Base-by-base conservation (phyloP, 257 asterid genomes). In the Solanum habrochaites region DNA sequence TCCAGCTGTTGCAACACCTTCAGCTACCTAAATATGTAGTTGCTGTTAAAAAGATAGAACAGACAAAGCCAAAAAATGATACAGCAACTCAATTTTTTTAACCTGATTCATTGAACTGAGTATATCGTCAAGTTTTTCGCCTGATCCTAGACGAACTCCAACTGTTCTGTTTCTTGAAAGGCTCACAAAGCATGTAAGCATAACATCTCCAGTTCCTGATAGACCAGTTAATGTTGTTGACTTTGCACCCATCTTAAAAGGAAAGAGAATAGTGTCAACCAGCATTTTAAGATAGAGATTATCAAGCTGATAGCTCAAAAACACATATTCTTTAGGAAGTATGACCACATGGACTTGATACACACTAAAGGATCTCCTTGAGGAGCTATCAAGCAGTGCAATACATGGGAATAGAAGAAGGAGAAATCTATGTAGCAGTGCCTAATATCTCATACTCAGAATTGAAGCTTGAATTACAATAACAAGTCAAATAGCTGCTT, bases 71-170 rank as follows among this genome's bases (percentile, higher is more conserved):
- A 78, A 62, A 69, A 47, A 82, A 86, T 73, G 69, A 75, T 12
- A 75, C 85, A 78, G 25, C 64, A 40, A 62, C 73, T 27, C 7
- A 32, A 69, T 29, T 40, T 72, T 21, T 21, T 83, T 47, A 27
- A 94, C 98, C 98, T 95, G 96, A 88, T 93, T 94, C 98, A 94
- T 95, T 67, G 99, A 95, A 90, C 88, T 83, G 42, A 96, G 94
- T 82, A 96, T 96, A 87, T 93, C 98, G 49, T 95, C 98, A 32
- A 96, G 98, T 88, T 93, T 91, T 90, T 96, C 99, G n/a, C 98
- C 99, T 12, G 98, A 92, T 64, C 99, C 99, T 85, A 96, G 95
- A 89, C 99, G 99, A 91, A 95, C 98, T 58, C 99, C 99, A 85
- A 96, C 96, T 4, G 96, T 95, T 93, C 98, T 93, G 89, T 96